phyloP scores from a whole-genome alignment of 2,329 filamentous ascomycete species.

The Diaporthe citrichinensis region DNA sequence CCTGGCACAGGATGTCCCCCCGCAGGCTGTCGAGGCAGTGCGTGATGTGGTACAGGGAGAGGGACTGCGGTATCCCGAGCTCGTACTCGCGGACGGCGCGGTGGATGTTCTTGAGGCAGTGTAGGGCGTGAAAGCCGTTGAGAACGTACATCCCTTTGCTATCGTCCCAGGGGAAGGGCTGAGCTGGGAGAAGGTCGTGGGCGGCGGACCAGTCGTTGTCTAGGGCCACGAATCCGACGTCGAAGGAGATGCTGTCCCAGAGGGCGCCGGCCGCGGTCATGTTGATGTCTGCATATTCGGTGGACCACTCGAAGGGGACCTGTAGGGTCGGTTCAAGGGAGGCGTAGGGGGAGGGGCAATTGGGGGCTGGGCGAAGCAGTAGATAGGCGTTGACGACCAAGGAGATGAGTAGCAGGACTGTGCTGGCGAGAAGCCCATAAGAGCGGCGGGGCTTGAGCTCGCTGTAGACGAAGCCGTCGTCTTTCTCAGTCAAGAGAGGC shows the following conservation, averaged over 20 bases:
- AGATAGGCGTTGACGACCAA: not conserved
- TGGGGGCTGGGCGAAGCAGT: not conserved
- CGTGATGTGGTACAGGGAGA: not conserved
- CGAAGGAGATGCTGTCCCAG: constrained; percentile 43
- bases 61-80: not conserved
- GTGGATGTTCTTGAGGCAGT: constrained; percentile 48
- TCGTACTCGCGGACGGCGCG: constrained; percentile 43
- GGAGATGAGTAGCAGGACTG: not conserved
- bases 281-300: not conserved
- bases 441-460: not conserved
- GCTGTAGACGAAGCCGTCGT: not conserved
- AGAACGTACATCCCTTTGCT: constrained; percentile 49
- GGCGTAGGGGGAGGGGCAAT: not conserved
- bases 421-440: not conserved
- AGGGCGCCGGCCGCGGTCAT: not conserved
- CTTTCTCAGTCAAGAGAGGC: constrained; percentile 5
- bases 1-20: constrained; percentile 49
- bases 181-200: constrained; percentile 44
- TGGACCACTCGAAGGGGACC: constrained; percentile 17
- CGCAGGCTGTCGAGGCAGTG: constrained; percentile 50
- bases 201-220: constrained; percentile 42
- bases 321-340: not conserved
- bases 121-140: constrained; percentile 49
- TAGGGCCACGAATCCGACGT: constrained; percentile 44
- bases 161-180: constrained; percentile 51